These are phyloP conservation scores for Pinus albicaulis DNA, from an alignment of 75 land plant species.

Conservation along the genomic window DNA sequence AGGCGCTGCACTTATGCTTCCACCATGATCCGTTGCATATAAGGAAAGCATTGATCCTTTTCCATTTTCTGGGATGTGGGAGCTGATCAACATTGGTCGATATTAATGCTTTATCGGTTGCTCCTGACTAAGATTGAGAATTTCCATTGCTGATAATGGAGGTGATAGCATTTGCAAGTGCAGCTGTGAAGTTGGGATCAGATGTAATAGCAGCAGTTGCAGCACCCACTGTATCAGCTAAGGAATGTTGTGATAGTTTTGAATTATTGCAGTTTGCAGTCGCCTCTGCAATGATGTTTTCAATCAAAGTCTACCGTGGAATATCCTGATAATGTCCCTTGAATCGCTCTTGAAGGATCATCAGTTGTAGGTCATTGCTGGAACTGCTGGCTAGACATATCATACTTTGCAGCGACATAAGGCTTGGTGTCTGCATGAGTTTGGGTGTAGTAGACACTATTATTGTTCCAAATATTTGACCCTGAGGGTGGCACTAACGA, in stretches of 20 bases:
- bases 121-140: too few species aligned
- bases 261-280: not conserved
- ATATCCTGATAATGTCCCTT: not conserved
- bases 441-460: not conserved
- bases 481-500: not conserved
- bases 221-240: conserved; percentile 35
- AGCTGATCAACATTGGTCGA: too few species aligned
- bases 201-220: conserved; percentile 61
- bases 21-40: too few species aligned
- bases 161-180: conserved; percentile 63
- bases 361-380: not conserved
- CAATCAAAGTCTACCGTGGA: not conserved
- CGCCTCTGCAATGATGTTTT: not conserved
- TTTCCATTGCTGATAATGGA: conserved; percentile 28
- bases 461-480: not conserved
- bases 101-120: too few species aligned
- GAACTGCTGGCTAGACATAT: not conserved
- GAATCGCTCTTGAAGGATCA: not conserved
- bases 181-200: conserved; percentile 69
- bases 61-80: too few species aligned
- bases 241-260: conserved; percentile 11
- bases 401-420: not conserved
- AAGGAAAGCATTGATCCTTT: too few species aligned
- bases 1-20: too few species aligned
- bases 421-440: not conserved